These are phyloP conservation scores for Pachysandra terminalis DNA, from an alignment of 164 flowering plant species.

Conservation along the genomic window DNA sequence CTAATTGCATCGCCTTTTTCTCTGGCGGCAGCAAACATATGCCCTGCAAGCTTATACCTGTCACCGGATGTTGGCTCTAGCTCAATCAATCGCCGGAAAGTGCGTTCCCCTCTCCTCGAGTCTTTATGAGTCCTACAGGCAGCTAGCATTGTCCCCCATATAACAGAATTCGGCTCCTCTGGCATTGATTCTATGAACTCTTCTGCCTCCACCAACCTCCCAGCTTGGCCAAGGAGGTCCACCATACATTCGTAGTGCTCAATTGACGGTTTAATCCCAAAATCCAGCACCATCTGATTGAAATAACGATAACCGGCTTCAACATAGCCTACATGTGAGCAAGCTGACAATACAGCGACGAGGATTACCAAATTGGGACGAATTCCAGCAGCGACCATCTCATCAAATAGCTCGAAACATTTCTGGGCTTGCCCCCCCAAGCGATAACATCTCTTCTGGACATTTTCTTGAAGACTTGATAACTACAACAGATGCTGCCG, in stretches of 20 bases:
- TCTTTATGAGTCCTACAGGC: constrained; percentile 35
- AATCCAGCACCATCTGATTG: constrained; percentile 23
- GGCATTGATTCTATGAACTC: constrained; percentile 30
- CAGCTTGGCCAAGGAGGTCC: constrained; percentile 42
- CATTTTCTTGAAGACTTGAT: constrained; percentile 23
- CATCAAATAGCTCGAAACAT: constrained; percentile 26
- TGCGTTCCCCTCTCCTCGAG: constrained; percentile 21
- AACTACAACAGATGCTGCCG: constrained; percentile 34
- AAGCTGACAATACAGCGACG: constrained; percentile 37
- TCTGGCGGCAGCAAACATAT: constrained; percentile 21
- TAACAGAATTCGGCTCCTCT: constrained; percentile 29
- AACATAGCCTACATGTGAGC: constrained; percentile 38
- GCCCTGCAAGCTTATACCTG: constrained; percentile 25
- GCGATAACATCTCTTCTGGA: constrained; percentile 30
- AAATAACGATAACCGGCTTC: constrained; percentile 29
- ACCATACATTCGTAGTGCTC: constrained; percentile 52
- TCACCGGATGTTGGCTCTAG: constrained; percentile 29
- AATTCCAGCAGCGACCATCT: constrained; percentile 28
- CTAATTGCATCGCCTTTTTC: constrained; percentile 19
- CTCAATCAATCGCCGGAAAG: constrained; percentile 19
- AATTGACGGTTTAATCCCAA: constrained; percentile 26
- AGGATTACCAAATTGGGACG: constrained; percentile 35
- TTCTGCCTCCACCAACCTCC: constrained; percentile 34
- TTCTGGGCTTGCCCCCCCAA: constrained; percentile 36
- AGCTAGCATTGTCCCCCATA: constrained; percentile 41